These are phyloP conservation scores for Naegleria gruberi DNA, from an alignment of 208 protist species.

Conservation along the genomic window DNA sequence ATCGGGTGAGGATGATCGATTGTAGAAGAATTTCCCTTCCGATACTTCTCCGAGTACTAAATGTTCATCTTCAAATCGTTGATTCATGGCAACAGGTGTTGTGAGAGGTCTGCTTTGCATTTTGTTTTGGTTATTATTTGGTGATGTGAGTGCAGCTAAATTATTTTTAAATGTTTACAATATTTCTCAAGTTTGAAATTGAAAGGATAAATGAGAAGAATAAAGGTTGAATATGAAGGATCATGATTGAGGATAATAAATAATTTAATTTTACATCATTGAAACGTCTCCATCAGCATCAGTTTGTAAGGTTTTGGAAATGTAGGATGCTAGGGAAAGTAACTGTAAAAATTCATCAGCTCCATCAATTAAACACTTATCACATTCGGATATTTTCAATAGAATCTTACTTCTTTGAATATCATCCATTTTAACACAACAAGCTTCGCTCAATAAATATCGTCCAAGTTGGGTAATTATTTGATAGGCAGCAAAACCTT, in stretches of 20 bases:
- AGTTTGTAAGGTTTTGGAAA: background rate
- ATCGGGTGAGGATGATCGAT: background rate
- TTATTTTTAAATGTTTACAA: too few relatives aligned
- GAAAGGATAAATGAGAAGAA: too few relatives aligned
- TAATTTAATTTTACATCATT: background rate
- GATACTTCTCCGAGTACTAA: background rate
- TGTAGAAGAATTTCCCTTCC: background rate
- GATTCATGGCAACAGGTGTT: too few relatives aligned
- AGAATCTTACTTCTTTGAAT: conserved; percentile 47
- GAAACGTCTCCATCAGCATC: background rate
- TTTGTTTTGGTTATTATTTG: too few relatives aligned
- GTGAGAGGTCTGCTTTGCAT: too few relatives aligned
- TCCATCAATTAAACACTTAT: conserved; percentile 62
- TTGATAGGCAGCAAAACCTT: conserved; percentile 56
- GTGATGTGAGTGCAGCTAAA: too few relatives aligned
- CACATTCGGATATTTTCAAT: conserved; percentile 40
- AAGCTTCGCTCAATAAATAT: conserved; percentile 14
- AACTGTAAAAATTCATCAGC: conserved; percentile 71
- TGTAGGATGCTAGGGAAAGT: conserved; percentile 29
- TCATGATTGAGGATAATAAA: too few relatives aligned
- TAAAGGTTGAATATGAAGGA: too few relatives aligned
- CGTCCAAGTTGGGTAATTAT: conserved; percentile 43
- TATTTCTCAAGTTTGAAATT: too few relatives aligned
- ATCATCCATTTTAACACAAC: conserved; percentile 27
- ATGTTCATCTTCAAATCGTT: too few relatives aligned